Evolutionary conservation across 345 rosid species (phyloP).

Genomic region (Citrus sinensis): DNA sequence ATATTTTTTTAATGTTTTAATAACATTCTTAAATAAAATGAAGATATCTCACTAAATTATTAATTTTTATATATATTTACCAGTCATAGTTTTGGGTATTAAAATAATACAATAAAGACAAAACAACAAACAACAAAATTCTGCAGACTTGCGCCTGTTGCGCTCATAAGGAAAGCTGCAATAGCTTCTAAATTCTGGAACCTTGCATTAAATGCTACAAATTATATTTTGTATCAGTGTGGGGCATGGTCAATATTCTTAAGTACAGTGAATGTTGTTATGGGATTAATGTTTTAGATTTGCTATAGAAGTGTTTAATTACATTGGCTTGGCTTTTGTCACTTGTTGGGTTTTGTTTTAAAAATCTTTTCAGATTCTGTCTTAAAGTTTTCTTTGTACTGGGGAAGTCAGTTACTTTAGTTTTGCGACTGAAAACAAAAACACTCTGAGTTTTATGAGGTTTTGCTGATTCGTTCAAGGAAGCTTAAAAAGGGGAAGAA

Average conservation of each 20-base stretch:
- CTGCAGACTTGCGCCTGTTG: not conserved
- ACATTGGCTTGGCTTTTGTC: no score
- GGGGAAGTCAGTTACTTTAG: not conserved
- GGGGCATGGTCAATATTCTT: not conserved
- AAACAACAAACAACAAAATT: conserved; percentile 1
- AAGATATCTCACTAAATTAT: no score
- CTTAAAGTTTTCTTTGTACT: not conserved
- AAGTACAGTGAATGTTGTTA: not conserved
- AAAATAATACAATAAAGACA: not conserved
- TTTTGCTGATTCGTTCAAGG: conserved; percentile 10
- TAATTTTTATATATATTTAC: no score
- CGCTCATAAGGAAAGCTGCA: not conserved
- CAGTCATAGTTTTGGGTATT: not conserved
- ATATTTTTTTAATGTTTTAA: no score
- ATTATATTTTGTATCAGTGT: not conserved
- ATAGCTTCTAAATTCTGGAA: not conserved
- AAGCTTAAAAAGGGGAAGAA: not conserved
- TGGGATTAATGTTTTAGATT: not conserved
- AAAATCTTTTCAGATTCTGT: conserved; percentile 11
- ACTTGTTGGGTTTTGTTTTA: not conserved
- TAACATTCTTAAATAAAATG: no score
- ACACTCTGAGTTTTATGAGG: conserved; percentile 3
- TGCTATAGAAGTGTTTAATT: not conserved
- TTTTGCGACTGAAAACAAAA: not conserved
- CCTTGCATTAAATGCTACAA: not conserved